Evolutionary conservation across 148 eudicot species (phyloP).

Genomic region (Fagopyrum tataricum): DNA sequence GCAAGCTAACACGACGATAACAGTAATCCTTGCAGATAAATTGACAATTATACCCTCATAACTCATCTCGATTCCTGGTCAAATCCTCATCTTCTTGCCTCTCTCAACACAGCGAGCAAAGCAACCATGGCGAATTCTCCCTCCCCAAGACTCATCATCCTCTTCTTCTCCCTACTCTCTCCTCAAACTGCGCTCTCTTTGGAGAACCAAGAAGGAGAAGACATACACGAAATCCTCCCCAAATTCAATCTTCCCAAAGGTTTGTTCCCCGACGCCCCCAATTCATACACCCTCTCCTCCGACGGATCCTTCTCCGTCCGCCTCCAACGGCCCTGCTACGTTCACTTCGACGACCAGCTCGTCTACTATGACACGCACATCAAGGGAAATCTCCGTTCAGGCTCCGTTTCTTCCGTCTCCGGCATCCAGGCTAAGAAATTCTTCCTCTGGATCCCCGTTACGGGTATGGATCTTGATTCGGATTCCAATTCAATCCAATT

Average conservation of each 20-base stretch:
- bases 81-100: neutral
- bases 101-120: neutral
- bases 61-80: neutral
- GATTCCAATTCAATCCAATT: slow-evolving; percentile 41
- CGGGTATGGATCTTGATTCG: slow-evolving; percentile 44
- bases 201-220: slow-evolving; percentile 14
- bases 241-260: slow-evolving; percentile 63
- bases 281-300: slow-evolving; percentile 49
- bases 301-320: slow-evolving; percentile 43
- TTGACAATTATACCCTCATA: slow-evolving; percentile 2
- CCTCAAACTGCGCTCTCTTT: slow-evolving; percentile 8
- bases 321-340: slow-evolving; percentile 52
- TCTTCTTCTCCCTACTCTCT: slow-evolving; percentile 20
- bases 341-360: slow-evolving; percentile 52
- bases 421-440: slow-evolving; percentile 74
- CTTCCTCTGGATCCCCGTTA: slow-evolving; percentile 65
- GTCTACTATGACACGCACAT: slow-evolving; percentile 49
- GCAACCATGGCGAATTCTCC: slow-evolving; percentile 16
- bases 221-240: slow-evolving; percentile 74
- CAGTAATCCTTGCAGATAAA: neutral
- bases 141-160: neutral
- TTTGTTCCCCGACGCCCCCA: slow-evolving; percentile 48
- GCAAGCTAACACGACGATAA: neutral
- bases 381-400: slow-evolving; percentile 48
- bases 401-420: slow-evolving; percentile 47